Conservation (phyloP, 2,329 filamentous ascomycete genomes). For the Pseudogymnoascus verrucosus region DNA sequence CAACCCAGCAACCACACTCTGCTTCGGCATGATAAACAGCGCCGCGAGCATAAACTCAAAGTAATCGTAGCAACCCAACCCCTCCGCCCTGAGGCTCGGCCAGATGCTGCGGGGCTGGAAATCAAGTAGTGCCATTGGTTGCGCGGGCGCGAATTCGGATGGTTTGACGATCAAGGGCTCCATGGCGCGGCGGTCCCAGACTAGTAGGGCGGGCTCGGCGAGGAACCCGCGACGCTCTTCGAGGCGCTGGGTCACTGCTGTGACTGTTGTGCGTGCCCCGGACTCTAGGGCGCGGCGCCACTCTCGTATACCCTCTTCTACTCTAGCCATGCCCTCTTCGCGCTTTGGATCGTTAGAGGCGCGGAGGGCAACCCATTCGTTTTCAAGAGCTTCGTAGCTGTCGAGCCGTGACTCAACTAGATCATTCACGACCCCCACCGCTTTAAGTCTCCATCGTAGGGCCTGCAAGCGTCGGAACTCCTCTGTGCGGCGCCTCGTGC, state of each 20-base stretch:
- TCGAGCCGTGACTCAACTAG: background rate
- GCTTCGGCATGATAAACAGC: conserved; percentile 30
- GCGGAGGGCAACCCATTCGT: background rate
- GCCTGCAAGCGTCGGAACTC: background rate
- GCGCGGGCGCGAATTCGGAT: conserved; percentile 60
- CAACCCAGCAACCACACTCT: conserved; percentile 37
- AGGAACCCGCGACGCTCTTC: conserved; percentile 49
- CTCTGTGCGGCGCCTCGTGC: background rate
- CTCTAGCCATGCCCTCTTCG: conserved; percentile 19
- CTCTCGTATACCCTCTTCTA: conserved; percentile 17
- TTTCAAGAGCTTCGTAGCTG: background rate
- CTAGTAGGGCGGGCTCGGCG: conserved; percentile 43
- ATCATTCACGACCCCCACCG: background rate
- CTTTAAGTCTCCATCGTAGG: background rate
- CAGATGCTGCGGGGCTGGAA: conserved; percentile 52
- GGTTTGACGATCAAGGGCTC: conserved; percentile 56
- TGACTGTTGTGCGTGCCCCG: background rate
- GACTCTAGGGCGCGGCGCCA: conserved; percentile 17
- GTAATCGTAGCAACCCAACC: conserved; percentile 34
- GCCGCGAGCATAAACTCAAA: conserved; percentile 44
- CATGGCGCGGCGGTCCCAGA: conserved; percentile 62
- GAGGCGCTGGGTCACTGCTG: conserved; percentile 21
- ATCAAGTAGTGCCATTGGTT: conserved; percentile 53
- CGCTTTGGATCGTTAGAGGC: background rate
- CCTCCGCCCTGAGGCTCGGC: conserved; percentile 38